Base-by-base conservation (phyloP, 495 filamentous ascomycete species). In the Talaromyces wortmannii region DNA sequence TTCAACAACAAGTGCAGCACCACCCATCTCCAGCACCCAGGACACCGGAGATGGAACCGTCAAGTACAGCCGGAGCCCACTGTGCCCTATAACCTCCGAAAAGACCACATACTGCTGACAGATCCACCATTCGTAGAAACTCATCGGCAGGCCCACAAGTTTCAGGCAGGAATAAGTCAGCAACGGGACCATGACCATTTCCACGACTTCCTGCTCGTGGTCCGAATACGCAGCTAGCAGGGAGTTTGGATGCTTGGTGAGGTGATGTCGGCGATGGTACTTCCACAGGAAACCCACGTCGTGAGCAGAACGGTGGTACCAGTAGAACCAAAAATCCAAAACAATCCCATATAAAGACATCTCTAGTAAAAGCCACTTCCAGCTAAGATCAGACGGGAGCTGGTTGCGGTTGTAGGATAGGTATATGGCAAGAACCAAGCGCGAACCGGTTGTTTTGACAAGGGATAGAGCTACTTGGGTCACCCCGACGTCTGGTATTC, bases 301-400 rank as follows among this genome's bases (percentile, higher is more conserved):
- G 42, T 73, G 70, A 63, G 68, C 68, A 7, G 64, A 7, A 1
- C 70, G 68, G 47, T 73, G 70, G 56, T 71, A 70, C 67, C 68
- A 71, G 55, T 72, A 72, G 60, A 73, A 72, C 69, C 69, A 72
- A 59, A 72, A 72, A 56, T 73, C 70, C 33, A 73, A 63, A 50
- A 68, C 64, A 40, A 73, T 62, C 2, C 68, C 67, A 51, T 73
- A 71, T 0, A 73, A 52, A 0, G 68, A 65, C n/a, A 58, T 56
- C 42, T 73, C 68, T 0, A 71, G 59, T 0, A 62, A 61, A 0
- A 72, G 58, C 63, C 66, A 65, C 45, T 45, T 49, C 53, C 63
- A 69, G 17, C 56, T 88, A 15, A 48, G 31, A 13, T 13, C 31
- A 7, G 43, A 11, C 0, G 50, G 50, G 15, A 7, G 31, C 15